phyloP scores from a whole-genome alignment of 305 asterid species.

The Fraxinus ornus region DNA sequence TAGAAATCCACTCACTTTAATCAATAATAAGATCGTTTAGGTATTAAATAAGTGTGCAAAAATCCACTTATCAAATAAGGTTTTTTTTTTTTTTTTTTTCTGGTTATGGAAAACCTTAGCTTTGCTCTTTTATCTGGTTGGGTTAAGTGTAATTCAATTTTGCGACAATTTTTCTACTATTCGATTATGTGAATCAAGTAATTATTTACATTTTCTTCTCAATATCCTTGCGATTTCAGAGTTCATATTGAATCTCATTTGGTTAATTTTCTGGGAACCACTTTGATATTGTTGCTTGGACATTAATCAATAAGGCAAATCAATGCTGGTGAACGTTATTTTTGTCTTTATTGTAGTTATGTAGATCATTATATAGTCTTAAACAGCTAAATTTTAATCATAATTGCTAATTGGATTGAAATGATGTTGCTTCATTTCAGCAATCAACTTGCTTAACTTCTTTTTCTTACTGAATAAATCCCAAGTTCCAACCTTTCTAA shows the following conservation, averaged over 20 bases:
- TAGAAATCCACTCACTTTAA: too few species aligned
- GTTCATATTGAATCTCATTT: neutral
- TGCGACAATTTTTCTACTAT: neutral
- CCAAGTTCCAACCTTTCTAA: neutral
- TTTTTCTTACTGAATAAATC: neutral
- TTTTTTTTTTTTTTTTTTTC: neutral
- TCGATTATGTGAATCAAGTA: neutral
- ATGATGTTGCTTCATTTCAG: neutral
- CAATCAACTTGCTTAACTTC: neutral
- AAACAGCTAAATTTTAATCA: neutral
- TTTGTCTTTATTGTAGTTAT: neutral
- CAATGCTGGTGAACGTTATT: slow-evolving; percentile 19
- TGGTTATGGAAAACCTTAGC: slow-evolving; percentile 23
- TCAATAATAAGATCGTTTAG: too few species aligned
- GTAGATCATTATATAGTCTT: neutral
- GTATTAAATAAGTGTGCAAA: too few species aligned
- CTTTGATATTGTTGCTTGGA: neutral
- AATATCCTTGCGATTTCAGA: slow-evolving; percentile 22
- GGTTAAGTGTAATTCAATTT: slow-evolving; percentile 2
- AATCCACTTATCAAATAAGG: too few species aligned
- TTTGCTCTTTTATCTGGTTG: neutral
- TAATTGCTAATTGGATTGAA: neutral
- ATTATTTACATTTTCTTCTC: slow-evolving; percentile 12
- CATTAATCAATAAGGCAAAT: neutral
- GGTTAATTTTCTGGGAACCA: slow-evolving; percentile 19